A percentile compares a stretch with the other conserved stretches of the same genome.
Conservation (phyloP, 208 protist genomes). For the Leishmania tarentolae region DNA sequence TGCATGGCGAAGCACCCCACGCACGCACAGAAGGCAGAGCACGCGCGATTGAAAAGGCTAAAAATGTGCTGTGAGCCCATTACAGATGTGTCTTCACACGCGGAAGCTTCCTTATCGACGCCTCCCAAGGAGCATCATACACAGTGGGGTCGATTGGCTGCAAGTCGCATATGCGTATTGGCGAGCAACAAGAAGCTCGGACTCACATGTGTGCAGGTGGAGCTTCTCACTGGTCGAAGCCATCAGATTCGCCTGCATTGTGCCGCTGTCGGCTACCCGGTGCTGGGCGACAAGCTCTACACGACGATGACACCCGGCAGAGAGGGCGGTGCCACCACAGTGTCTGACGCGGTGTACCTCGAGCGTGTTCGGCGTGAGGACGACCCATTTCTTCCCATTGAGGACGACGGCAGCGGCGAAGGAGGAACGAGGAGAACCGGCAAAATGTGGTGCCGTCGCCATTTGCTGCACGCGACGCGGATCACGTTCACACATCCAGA, state of each 20-base stretch:
- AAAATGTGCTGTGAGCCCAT: constrained; percentile 75
- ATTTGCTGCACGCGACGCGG: constrained; percentile 66
- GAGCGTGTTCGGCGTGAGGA: constrained; percentile 37
- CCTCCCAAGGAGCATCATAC: neutral
- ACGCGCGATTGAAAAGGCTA: constrained; percentile 69
- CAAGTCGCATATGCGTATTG: constrained; percentile 56
- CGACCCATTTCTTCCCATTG: constrained; percentile 10
- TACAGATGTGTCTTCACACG: no score
- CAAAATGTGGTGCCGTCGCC: constrained; percentile 39
- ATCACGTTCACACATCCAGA: constrained; percentile 59
- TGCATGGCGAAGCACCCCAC: constrained; percentile 36
- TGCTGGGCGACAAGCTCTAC: constrained; percentile 89
- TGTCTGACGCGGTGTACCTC: constrained; percentile 73
- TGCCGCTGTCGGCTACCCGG: constrained; percentile 68
- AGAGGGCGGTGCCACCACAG: constrained; percentile 36
- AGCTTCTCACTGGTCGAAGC: constrained; percentile 81
- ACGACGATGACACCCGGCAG: constrained; percentile 39
- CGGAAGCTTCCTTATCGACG: no score
- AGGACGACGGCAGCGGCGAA: neutral
- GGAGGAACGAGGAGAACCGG: neutral
- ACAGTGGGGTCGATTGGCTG: constrained; percentile 47
- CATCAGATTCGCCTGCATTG: constrained; percentile 92
- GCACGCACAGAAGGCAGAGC: constrained; percentile 11
- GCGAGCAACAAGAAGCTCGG: constrained; percentile 27
- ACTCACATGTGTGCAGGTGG: constrained; percentile 60